Percentiles rank a stretch among this genome's conserved stretches.
These are phyloP conservation scores for Termitomyces sp. DNA, from an alignment of 768 basidiomycete species.

Conservation along the genomic window DNA sequence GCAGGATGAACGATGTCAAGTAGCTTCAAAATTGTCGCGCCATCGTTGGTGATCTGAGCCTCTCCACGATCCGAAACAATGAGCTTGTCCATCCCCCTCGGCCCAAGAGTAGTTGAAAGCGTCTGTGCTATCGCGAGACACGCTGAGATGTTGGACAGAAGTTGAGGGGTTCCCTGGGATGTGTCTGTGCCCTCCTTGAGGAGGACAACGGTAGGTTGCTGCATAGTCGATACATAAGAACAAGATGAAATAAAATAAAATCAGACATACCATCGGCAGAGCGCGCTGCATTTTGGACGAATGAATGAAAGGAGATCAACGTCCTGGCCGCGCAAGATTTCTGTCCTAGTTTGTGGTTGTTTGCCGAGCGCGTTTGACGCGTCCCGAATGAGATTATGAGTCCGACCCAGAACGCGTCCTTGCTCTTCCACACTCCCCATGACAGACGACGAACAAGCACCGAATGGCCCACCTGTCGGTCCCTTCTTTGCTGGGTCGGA, in stretches of 20 bases:
- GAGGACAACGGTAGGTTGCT: constrained; percentile 98
- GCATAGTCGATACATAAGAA: constrained; percentile 13
- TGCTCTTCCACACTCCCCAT: constrained; percentile 4
- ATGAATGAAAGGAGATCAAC: constrained; percentile 13
- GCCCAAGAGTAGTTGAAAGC: constrained; percentile 92
- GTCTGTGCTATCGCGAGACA: constrained; percentile 92
- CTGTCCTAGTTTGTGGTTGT: constrained; percentile 30
- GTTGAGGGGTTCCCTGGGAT: constrained; percentile 88
- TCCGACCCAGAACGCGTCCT: constrained; percentile 18
- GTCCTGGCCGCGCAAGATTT: constrained; percentile 16
- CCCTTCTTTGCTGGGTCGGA: constrained; percentile 61
- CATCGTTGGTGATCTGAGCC: constrained; percentile 99
- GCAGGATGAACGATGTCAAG: constrained; percentile 98
- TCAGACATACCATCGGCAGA: constrained; percentile 60
- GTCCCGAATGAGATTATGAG: constrained; percentile 17
- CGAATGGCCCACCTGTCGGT: constrained; percentile 26
- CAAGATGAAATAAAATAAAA: neutral
- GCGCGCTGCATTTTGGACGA: constrained; percentile 73
- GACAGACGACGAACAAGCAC: constrained; percentile 21
- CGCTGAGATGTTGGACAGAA: constrained; percentile 94
- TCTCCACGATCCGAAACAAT: constrained; percentile 92
- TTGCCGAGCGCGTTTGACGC: constrained; percentile 31
- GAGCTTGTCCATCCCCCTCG: constrained; percentile 98
- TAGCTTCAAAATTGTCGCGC: constrained; percentile 95
- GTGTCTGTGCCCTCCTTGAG: constrained; percentile 95